A percentile compares a stretch with the other conserved stretches of the same genome.
These are phyloP conservation scores for Madurella fahalii DNA, from an alignment of 2,329 filamentous ascomycete species.

Conservation along the genomic window DNA sequence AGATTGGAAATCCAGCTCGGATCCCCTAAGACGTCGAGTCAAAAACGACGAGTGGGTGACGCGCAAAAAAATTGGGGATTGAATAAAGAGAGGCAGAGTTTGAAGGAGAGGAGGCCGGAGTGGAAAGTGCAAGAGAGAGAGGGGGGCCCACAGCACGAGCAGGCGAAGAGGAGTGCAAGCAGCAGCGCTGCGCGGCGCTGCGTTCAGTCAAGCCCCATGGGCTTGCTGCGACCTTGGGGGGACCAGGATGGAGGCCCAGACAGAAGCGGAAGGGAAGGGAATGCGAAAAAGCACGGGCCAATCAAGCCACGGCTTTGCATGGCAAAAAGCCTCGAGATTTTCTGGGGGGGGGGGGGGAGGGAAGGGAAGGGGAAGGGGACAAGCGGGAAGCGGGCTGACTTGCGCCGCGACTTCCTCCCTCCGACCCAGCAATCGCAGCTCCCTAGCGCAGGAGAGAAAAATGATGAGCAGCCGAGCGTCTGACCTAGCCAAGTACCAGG, in stretches of 20 bases:
- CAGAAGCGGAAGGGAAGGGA: constrained; percentile 14
- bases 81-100: constrained; percentile 28
- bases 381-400: neutral
- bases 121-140: constrained; percentile 23
- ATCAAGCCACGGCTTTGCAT: constrained; percentile 17
- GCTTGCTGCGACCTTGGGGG: constrained; percentile 18
- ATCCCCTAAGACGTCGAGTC: constrained; percentile 1
- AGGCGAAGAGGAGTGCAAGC: constrained; percentile 7
- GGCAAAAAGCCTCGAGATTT: neutral
- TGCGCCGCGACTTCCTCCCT: constrained; percentile 5
- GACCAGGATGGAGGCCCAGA: constrained; percentile 11
- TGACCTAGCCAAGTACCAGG: constrained; percentile 6
- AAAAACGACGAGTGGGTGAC: constrained; percentile 22
- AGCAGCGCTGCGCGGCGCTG: constrained; percentile 13
- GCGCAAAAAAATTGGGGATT: constrained; percentile 22
- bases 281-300: constrained; percentile 17
- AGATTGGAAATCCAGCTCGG: constrained; percentile 13
- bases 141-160: constrained; percentile 22
- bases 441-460: neutral
- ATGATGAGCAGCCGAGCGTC: neutral
- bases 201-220: constrained; percentile 18
- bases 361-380: neutral
- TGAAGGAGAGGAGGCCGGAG: constrained; percentile 25
- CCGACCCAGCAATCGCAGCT: neutral
- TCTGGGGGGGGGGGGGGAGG: neutral